Evolutionary conservation across 192 early-diverging fungal species (phyloP), one percentile per base, ranked within the genome.

Genomic region (Rhizoclosmatium sp.): DNA sequence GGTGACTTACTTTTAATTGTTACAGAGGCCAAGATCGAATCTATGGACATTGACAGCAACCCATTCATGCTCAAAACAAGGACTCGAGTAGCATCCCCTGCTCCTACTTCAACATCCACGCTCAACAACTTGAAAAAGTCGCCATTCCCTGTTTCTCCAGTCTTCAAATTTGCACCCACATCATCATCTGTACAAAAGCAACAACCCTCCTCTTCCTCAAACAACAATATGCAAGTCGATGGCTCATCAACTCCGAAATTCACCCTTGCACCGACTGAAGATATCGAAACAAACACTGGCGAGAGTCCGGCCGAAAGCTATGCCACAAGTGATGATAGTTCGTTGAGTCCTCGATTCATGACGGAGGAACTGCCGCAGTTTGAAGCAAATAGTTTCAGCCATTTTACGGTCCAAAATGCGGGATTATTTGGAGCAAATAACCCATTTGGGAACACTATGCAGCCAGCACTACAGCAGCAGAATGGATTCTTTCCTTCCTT

Each of bases 361-460:
- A 45, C 12, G 5, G 73, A 75, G 3, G 41, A 31, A 39, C 21
- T 75, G 45, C 73, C 73, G 3, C 60, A 60, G 45, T 75, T 75
- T 46, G 73, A 75, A 75, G 73, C 73, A 2, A 75, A 60, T 21
- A 21, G 21, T 19, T 75, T 75, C 47, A 75, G 46, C 39, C 73
- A 75, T 44, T 75, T 75, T 44, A 75, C n/a, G 19, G 60, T 75
- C 23, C 73, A 46, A 51, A 23, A 42, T 58, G 12, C 67, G 12
- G 67, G 67, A 9, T 21, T 47, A 4, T 47, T 47, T 46, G 67
- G 31, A 42, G 31, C 62, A 0, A 21, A 65, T 40, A 5, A 16
- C 21, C 10, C 12, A 58, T 21, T 58, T 14, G 12, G 12, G 56
- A 58, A 58, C 56, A 58, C 21, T 58, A 14, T 14, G n/a, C 12